Conservation (phyloP, 73 alveolate genomes). For the Blepharisma japonicum region DNA sequence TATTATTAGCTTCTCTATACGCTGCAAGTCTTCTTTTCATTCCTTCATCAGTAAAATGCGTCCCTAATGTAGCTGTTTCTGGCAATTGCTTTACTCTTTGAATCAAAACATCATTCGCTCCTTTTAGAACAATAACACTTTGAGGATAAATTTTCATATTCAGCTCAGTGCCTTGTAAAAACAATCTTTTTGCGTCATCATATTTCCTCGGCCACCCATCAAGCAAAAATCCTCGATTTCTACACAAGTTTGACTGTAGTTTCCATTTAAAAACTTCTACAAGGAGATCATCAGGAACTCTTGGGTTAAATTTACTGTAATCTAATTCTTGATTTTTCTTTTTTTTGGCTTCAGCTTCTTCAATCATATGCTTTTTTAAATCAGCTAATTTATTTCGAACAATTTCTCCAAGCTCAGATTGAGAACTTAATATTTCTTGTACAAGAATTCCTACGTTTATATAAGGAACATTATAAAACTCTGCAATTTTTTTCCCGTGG, state of each 20-base stretch:
- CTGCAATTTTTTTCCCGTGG: conserved; percentile 64
- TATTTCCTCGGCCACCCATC: conserved; percentile 88
- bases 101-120: conserved; percentile 39
- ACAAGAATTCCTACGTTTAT: conserved; percentile 58
- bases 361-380: conserved; percentile 14
- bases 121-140: conserved; percentile 42
- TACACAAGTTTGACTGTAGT: conserved; percentile 64
- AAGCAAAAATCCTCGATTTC: conserved; percentile 89
- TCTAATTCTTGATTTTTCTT: conserved; percentile 33
- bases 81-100: conserved; percentile 39
- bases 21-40: conserved; percentile 56
- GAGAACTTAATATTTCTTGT: conserved; percentile 35
- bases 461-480: conserved; percentile 79
- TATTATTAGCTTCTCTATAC: conserved; percentile 67
- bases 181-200: conserved; percentile 70
- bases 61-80: conserved; percentile 34
- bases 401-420: conserved; percentile 56
- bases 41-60: conserved; percentile 54
- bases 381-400: conserved; percentile 59
- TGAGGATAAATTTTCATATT: conserved; percentile 53
- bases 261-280: conserved; percentile 71
- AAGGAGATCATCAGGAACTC: conserved; percentile 74
- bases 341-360: conserved; percentile 31
- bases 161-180: conserved; percentile 38
- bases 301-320: conserved; percentile 30